These are phyloP conservation scores for Microbotryomycetes sp. DNA, from an alignment of 1,284 basidiomycete genomes.

Conservation along the genomic window DNA sequence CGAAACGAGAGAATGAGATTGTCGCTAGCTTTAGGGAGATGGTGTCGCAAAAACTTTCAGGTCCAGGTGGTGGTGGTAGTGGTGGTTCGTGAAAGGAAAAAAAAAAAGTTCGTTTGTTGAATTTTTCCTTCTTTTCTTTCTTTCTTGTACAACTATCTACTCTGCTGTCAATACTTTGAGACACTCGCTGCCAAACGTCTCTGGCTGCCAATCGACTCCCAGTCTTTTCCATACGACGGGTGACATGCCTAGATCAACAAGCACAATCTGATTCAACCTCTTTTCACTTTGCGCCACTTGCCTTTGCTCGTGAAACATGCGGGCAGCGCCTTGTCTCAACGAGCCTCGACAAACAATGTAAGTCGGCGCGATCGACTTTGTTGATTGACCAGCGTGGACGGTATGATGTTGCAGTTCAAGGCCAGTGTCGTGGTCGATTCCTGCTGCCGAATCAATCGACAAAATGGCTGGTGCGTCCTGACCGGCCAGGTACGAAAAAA, in stretches of 20 bases:
- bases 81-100: too few species aligned
- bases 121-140: not conserved
- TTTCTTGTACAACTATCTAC: not conserved
- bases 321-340: not conserved
- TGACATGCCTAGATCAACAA: not conserved
- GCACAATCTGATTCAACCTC: not conserved
- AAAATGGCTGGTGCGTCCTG: not conserved
- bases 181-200: not conserved
- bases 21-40: constrained; percentile 49
- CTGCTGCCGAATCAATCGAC: not conserved
- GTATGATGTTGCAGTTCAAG: not conserved
- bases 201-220: not conserved
- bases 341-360: not conserved
- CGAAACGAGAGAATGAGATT: constrained; percentile 66
- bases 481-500: not conserved
- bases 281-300: not conserved
- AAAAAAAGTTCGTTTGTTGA: too few species aligned
- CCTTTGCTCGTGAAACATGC: not conserved
- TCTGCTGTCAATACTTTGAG: not conserved
- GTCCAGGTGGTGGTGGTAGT: not conserved
- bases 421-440: not conserved
- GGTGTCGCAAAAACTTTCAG: constrained; percentile 37
- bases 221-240: not conserved
- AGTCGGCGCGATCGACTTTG: not conserved
- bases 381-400: not conserved